Base-by-base conservation (phyloP, 352 stramenopile species). In the Globisporangium recalcitrans region DNA sequence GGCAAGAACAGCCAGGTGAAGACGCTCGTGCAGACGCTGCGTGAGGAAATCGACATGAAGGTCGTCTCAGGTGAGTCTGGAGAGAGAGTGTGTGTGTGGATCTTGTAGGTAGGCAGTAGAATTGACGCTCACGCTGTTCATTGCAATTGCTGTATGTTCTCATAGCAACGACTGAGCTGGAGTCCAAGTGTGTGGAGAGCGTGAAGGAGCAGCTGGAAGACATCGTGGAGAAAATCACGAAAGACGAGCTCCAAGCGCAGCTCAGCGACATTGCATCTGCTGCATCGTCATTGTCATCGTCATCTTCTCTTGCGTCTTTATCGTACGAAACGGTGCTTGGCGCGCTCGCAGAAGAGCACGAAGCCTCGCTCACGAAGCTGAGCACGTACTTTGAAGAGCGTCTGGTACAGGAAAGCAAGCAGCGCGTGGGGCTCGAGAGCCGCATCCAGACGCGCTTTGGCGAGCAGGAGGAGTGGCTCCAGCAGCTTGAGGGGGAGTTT, bases 401-500 rank as follows among this genome's bases (percentile, higher is more conserved):
- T 0, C 32, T 90, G 21, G 40, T 71, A 1, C 73, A 90, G 46
- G 84, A 93, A 62, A 77, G 77, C 26, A 78, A 80, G 53, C 78
- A 90, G 51, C 78, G 82, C 29, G 71, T 81, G 29, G 73, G 67
- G 4, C 63, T 91, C 2, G 84, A 93, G 63, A 71, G 68, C 22
- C 80, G 78, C n/a, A 65, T 91, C n/a, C 68, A 78, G 6, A 69
- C 60, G 3, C 80, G 85, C 14, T 71, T 89, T 4, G 69, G 70
- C 3, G 78, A 90, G 34, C 81, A 91, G 21, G 84, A 90, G 48
- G 82, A 93, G 62, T 91, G 84, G 84, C 58, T 93, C 9, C 84
- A 90, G 58, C 84, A 93, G 60, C 71, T 93, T 3, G 83, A 93
- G 64, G 78, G 78, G 31, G 80, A 83, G 6, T 84, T 87, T 58